A percentile compares a stretch with the other conserved stretches of the same genome.
These are phyloP conservation scores for Fusarium sp. DNA, from an alignment of 2,329 filamentous ascomycete genomes.

Conservation along the genomic window DNA sequence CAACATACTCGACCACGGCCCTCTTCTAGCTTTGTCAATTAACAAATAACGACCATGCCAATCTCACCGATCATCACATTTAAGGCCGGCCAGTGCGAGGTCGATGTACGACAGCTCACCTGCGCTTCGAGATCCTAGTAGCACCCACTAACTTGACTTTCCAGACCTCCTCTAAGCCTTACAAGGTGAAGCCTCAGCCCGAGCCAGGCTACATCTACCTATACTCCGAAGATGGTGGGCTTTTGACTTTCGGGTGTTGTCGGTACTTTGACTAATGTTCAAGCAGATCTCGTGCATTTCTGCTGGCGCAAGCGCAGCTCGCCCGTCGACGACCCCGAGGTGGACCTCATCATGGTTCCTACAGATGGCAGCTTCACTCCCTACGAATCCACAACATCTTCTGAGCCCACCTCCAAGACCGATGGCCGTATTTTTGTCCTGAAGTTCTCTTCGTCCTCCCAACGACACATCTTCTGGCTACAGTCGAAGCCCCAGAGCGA, in stretches of 20 bases:
- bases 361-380: constrained; percentile 88
- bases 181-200: constrained; percentile 77
- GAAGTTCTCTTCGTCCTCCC: constrained; percentile 92
- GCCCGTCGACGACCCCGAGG: constrained; percentile 76
- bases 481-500: constrained; percentile 86
- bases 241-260: background rate
- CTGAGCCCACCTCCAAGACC: constrained; percentile 71
- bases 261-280: constrained; percentile 7
- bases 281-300: constrained; percentile 88
- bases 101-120: constrained; percentile 71
- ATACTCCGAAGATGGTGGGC: constrained; percentile 85
- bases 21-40: background rate
- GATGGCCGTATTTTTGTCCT: constrained; percentile 93
- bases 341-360: constrained; percentile 95
- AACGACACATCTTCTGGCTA: constrained; percentile 95
- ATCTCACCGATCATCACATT: constrained; percentile 90
- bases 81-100: constrained; percentile 90
- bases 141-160: constrained; percentile 44
- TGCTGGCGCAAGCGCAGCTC: constrained; percentile 90
- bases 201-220: constrained; percentile 91
- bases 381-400: constrained; percentile 72
- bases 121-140: constrained; percentile 4
- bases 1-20: constrained; percentile 12
- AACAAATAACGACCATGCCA: constrained; percentile 70
- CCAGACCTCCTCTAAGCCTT: constrained; percentile 65